Base-by-base conservation (phyloP, 2,329 filamentous ascomycete species). In the Coniochaeta sp. region DNA sequence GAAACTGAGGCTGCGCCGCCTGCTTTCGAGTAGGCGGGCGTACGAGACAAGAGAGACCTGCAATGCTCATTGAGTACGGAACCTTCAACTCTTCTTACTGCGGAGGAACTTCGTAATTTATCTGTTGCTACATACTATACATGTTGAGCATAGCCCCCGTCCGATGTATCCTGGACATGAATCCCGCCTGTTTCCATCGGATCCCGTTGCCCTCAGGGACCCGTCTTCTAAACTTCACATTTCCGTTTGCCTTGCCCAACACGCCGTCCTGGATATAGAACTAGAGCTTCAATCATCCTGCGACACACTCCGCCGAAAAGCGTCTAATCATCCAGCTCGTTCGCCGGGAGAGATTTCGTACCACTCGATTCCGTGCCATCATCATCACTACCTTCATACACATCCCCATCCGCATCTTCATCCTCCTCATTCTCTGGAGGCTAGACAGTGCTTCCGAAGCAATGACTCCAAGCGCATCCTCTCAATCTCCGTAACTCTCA, bases 21-120 rank as follows among this genome's bases (percentile, higher is more conserved):
- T 56, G 58, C 62, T 56, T n/a, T 56, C 62, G 60, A 59, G 55
- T 51, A 59, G 28, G 27, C n/a, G 45, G n/a, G 45, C 66, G 71
- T 71, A 79, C 61, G 62, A 78, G 76, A 80, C 76, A 67, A 80
- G 74, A 80, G 53, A 32, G 67, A 75, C 52, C 58, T 58, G 66
- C 76, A 76, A 78, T 70, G 73, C 61, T 76, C 67, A 79, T 80
- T 81, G 77, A 81, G 77, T 81, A 76, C 77, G 77, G 67, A 65
- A 68, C 71, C 74, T 75, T 71, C 70, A 64, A 9, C 28, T 13
- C 31, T 64, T 64, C 67, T 65, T 66, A 54, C 62, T 60, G 67
- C 75, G 73, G 69, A 67, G 71, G 67, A 60, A 10, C 68, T 71
- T 73, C 71, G 77, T 78, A 81, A 81, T 81, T 79, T 78, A 75